A percentile compares a stretch with the other conserved stretches of the same genome.
phyloP scores from a whole-genome alignment of 2,329 filamentous ascomycete genomes.

The Coniochaeta sp. region DNA sequence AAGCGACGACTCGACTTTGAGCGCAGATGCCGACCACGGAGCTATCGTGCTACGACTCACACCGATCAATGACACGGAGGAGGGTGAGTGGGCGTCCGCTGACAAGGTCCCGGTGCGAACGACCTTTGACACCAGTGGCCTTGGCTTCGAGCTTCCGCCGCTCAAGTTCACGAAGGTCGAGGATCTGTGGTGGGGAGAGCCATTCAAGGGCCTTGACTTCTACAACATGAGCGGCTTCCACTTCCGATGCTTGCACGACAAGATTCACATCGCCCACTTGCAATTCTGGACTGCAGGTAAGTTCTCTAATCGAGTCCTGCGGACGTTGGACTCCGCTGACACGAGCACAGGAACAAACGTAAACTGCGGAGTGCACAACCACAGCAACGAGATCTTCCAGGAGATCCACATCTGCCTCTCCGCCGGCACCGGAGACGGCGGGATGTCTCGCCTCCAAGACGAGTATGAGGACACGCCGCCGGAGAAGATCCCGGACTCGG shows the following conservation, averaged over 20 bases:
- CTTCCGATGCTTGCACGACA: conserved; percentile 1
- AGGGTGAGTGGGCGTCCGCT: background rate
- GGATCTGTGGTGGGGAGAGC: conserved; percentile 1
- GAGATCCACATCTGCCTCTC: conserved; percentile 1
- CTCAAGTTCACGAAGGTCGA: background rate
- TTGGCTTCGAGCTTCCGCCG: background rate
- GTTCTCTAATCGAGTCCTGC: background rate
- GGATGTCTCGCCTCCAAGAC: background rate
- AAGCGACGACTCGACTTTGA: background rate
- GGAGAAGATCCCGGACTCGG: background rate
- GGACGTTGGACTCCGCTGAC: too few relatives aligned
- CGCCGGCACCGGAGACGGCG: background rate
- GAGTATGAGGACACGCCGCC: conserved; percentile 1
- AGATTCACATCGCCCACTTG: conserved; percentile 1
- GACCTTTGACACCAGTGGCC: background rate
- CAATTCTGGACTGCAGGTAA: conserved; percentile 2
- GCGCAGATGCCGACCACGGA: background rate
- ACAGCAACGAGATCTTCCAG: background rate
- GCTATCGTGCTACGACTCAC: background rate
- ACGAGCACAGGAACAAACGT: background rate
- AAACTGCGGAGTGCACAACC: conserved; percentile 2
- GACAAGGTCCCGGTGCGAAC: background rate
- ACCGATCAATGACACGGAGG: background rate
- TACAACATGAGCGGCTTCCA: conserved; percentile 3
- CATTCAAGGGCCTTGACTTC: conserved; percentile 2